These are phyloP conservation scores for Termitomyces sp. DNA, from an alignment of 1,284 basidiomycete genomes.

Conservation along the genomic window DNA sequence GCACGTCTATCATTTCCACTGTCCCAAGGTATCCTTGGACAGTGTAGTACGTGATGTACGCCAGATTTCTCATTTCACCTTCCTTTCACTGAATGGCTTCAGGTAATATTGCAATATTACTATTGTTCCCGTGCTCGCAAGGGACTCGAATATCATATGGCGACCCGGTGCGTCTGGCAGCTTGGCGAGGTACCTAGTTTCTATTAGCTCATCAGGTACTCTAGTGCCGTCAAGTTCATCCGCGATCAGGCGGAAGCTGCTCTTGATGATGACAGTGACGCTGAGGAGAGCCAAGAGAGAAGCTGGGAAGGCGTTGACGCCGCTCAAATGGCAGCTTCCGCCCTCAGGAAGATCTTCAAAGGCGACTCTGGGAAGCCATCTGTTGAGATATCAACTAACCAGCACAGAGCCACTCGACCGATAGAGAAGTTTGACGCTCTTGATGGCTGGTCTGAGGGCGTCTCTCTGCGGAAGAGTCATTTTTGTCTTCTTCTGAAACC, in stretches of 20 bases:
- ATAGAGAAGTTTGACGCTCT: constrained; percentile 49
- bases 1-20: constrained; percentile 90
- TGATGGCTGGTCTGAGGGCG: constrained; percentile 66
- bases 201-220: constrained; percentile 4
- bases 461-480: constrained; percentile 65
- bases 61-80: constrained; percentile 9
- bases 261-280: constrained; percentile 27
- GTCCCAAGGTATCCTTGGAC: constrained; percentile 80
- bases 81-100: constrained; percentile 6
- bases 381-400: constrained; percentile 33
- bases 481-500: constrained; percentile 88
- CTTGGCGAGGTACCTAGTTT: background rate
- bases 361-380: constrained; percentile 45
- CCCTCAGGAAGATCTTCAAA: constrained; percentile 56
- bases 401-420: constrained; percentile 14
- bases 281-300: constrained; percentile 28
- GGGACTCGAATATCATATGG: constrained; percentile 86
- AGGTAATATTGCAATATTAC: constrained; percentile 90
- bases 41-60: constrained; percentile 74
- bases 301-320: constrained; percentile 30
- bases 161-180: constrained; percentile 59
- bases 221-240: constrained; percentile 79
- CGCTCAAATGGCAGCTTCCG: constrained; percentile 57
- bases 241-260: constrained; percentile 67
- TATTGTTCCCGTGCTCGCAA: constrained; percentile 73